Base-by-base conservation (phyloP, 164 flowering plant species). In the Dillenia suffruticosa region DNA sequence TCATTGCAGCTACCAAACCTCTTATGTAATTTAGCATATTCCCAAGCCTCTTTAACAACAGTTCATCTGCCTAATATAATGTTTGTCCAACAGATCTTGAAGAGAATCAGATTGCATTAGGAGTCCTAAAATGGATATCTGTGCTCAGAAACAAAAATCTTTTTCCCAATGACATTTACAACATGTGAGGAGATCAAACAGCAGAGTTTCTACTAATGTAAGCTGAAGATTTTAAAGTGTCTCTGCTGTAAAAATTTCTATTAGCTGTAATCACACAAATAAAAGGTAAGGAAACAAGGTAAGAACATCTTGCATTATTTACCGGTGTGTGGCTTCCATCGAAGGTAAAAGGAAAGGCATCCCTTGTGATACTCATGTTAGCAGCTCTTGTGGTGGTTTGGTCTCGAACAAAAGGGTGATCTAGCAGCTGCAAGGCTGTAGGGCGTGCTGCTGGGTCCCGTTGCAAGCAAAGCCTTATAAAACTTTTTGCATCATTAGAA, bases 251-350 rank as follows among this genome's bases (percentile, higher is more conserved):
- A 12, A 51, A 51, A 9, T 51, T 11, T 51, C 22, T 19, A 9
- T 2, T 3, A 61, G 51, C 12, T 43, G 14, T 17, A 4, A 51
- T 40, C 22, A 46, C 9, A 26, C 15, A 32, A 64, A 43, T 48
- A 46, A 10, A 9, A 49, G 45, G 4, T 46, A 10, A 58, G 19
- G 15, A 11, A 49, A n/a, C 17, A 12, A 16, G 46, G 44, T 3
- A 26, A 11, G 48, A 54, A 44, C 5, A 65, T 51, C 44, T 32
- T 44, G 19, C 9, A 52, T 47, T 52, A 24, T 44, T 56, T 89
- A 89, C 96, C 83, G 70, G 81, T 12, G 84, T 73, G 46, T 81
- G 81, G 74, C 80, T 78, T 59, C 90, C 86, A 68, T 90, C 86
- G 74, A 63, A 70, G n/a, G 77, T 51, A 54, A 56, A 78, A 14